Evolutionary conservation across 1,139 yeast species (phyloP).

Genomic region (Eremothecium sinecaudum): DNA sequence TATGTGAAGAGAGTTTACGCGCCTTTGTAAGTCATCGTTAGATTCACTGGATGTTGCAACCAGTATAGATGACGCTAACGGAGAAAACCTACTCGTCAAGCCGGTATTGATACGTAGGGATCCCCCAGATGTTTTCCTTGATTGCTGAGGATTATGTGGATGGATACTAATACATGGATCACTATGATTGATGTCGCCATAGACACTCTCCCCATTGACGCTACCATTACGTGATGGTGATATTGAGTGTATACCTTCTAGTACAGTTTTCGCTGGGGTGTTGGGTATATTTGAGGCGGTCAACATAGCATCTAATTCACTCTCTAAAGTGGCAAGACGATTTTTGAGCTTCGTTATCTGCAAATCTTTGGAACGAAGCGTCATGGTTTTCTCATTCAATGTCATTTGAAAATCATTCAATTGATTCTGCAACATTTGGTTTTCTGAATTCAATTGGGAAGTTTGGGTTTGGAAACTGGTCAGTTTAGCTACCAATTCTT

Average conservation of each 20-base stretch:
- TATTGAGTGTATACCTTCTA: constrained; percentile 3
- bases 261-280: constrained; percentile 2
- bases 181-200: constrained; percentile 1
- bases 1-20: constrained; percentile 20
- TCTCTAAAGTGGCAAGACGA: constrained; percentile 16
- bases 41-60: constrained; percentile 18
- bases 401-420: constrained; percentile 20
- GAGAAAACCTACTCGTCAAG: constrained; percentile 7
- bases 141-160: constrained; percentile 6
- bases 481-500: constrained; percentile 27
- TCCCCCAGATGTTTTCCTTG: constrained; percentile 2
- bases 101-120: constrained; percentile 3
- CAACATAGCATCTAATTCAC: constrained; percentile 9
- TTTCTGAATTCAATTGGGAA: constrained; percentile 30
- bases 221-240: constrained; percentile 1
- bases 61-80: constrained; percentile 6
- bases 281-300: neutral
- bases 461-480: constrained; percentile 12
- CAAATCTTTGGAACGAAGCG: constrained; percentile 18
- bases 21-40: constrained; percentile 25
- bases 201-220: neutral
- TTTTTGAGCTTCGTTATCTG: constrained; percentile 20
- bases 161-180: constrained; percentile 5
- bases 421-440: constrained; percentile 39
- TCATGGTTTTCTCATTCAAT: constrained; percentile 17